Percentiles rank a stretch among this genome's conserved stretches.
Conservation (phyloP, 1,284 basidiomycete species). For the Flammula alnicola region DNA sequence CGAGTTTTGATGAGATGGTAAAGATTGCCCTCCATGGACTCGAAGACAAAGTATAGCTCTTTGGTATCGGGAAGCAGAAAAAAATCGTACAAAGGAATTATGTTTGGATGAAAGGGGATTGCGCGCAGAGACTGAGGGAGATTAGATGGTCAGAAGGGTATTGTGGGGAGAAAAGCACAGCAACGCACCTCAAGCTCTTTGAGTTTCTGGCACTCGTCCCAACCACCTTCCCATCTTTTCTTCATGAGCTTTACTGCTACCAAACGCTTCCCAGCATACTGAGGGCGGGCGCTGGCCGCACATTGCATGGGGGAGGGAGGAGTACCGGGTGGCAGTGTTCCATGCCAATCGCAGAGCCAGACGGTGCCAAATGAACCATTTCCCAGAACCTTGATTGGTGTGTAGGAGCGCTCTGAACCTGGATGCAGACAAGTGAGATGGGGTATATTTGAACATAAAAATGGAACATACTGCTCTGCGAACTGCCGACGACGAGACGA, state of each 20-base stretch:
- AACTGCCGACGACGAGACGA: slow-evolving; percentile 70
- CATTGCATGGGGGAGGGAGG: slow-evolving; percentile 92
- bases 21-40: slow-evolving; percentile 99
- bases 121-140: slow-evolving; percentile 81
- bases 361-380: slow-evolving; percentile 98
- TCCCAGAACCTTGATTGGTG: slow-evolving; percentile 87
- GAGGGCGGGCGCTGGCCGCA: slow-evolving; percentile 84
- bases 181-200: slow-evolving; percentile 92
- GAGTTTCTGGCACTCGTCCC: slow-evolving; percentile 94
- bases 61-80: slow-evolving; percentile 93
- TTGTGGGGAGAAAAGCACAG: slow-evolving; percentile 19
- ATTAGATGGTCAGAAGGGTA: slow-evolving; percentile 16
- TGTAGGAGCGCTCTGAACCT: slow-evolving; percentile 66
- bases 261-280: slow-evolving; percentile 93
- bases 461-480: slow-evolving; percentile 62
- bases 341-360: slow-evolving; percentile 99
- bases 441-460: slow-evolving; percentile 14
- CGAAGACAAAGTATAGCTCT: slow-evolving; percentile 99
- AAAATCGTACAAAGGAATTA: slow-evolving; percentile 98
- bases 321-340: slow-evolving; percentile 87
- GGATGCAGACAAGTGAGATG: slow-evolving; percentile 20
- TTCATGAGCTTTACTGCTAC: slow-evolving; percentile 99
- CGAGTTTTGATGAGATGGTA: slow-evolving; percentile 99
- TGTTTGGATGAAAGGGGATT: slow-evolving; percentile 95
- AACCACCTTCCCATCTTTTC: slow-evolving; percentile 95